Conservation (phyloP, 73 alveolate genomes). For the Paramecium sexaurelia region DNA sequence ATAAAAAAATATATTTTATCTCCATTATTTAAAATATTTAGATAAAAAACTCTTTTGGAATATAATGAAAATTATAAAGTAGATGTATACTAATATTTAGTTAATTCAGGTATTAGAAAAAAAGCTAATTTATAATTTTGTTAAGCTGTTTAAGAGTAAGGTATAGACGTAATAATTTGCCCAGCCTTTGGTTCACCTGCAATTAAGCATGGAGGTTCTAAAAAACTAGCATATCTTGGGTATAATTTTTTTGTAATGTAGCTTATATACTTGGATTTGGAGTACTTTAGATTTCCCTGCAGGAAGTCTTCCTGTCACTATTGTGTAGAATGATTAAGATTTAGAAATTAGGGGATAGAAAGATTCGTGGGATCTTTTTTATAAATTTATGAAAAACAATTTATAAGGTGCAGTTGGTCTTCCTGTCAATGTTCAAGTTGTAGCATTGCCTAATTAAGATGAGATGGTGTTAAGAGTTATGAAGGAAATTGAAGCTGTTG, state of each 20-base stretch:
- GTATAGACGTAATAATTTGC: conserved; percentile 66
- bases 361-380: background rate
- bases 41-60: conserved; percentile 22
- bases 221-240: conserved; percentile 31
- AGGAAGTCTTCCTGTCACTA: conserved; percentile 42
- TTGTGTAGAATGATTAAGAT: conserved; percentile 2
- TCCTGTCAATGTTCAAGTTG: conserved; percentile 80
- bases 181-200: conserved; percentile 69
- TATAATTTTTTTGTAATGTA: background rate
- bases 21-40: background rate
- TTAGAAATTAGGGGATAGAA: background rate
- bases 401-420: conserved; percentile 76
- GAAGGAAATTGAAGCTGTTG: conserved; percentile 72
- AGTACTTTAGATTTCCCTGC: conserved; percentile 63
- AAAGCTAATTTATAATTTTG: background rate
- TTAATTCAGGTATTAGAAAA: background rate
- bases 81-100: background rate
- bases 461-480: conserved; percentile 74
- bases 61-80: background rate
- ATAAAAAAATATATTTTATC: background rate
- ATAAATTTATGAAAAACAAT: background rate
- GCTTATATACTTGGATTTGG: conserved; percentile 67
- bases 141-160: background rate
- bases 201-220: conserved; percentile 61
- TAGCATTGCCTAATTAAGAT: conserved; percentile 71